A percentile compares a stretch with the other conserved stretches of the same genome.
These are phyloP conservation scores for Pouteria glomerata DNA, from an alignment of 148 eudicot species.

Conservation along the genomic window DNA sequence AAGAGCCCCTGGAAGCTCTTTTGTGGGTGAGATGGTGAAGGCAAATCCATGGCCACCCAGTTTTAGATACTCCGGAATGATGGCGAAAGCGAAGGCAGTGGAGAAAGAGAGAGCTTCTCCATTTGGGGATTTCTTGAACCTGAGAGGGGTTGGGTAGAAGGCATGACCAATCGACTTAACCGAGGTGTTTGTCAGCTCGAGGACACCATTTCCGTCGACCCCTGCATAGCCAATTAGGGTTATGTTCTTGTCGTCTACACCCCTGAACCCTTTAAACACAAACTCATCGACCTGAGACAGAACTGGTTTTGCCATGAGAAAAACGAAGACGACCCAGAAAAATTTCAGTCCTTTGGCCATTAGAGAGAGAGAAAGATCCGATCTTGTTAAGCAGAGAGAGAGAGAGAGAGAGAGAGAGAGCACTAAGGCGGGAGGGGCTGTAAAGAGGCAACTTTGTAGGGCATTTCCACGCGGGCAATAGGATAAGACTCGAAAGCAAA, in stretches of 20 bases:
- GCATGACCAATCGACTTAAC: neutral
- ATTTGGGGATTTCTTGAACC: neutral
- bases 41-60: neutral
- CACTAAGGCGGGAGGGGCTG: too few species aligned
- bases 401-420: too few species aligned
- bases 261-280: neutral
- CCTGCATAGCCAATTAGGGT: neutral
- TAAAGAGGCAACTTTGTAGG: too few species aligned
- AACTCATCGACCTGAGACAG: slow-evolving; percentile 1
- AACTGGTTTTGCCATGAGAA: neutral
- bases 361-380: too few species aligned
- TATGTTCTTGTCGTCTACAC: neutral
- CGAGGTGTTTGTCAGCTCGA: neutral
- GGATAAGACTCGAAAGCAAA: too few species aligned
- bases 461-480: too few species aligned
- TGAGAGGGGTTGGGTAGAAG: neutral
- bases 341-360: neutral
- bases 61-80: neutral
- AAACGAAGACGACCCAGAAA: neutral
- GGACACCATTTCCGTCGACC: neutral
- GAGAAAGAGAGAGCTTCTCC: neutral
- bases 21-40: neutral
- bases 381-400: too few species aligned
- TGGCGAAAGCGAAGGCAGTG: slow-evolving; percentile 8
- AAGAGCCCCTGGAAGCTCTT: neutral